Conservation (phyloP, 2,329 filamentous ascomycete species). For the Rhynchosporium agropyri region DNA sequence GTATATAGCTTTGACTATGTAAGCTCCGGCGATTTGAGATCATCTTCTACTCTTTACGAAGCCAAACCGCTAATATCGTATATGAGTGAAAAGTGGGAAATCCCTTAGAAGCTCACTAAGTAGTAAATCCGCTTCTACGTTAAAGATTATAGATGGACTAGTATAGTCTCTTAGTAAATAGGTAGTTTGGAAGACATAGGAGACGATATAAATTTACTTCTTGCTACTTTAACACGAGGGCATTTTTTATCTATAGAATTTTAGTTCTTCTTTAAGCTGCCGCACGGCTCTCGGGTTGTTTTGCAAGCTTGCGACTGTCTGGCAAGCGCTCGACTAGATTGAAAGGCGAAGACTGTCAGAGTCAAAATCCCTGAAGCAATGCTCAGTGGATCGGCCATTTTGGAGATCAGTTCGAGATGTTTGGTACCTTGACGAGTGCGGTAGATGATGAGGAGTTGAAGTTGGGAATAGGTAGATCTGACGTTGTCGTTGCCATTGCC, state of each 20-base stretch:
- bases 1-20: neutral
- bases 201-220: slow-evolving; percentile 3
- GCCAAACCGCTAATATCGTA: neutral
- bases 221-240: neutral
- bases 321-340: slow-evolving; percentile 3
- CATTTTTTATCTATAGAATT: neutral
- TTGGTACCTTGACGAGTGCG: slow-evolving; percentile 4
- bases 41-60: slow-evolving; percentile 3
- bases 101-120: too few relatives aligned
- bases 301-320: slow-evolving; percentile 10
- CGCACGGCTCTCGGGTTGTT: neutral
- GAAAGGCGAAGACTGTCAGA: neutral
- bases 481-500: slow-evolving; percentile 10
- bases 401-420: slow-evolving; percentile 4
- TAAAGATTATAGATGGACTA: neutral
- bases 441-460: slow-evolving; percentile 8
- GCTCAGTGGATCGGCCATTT: slow-evolving; percentile 2
- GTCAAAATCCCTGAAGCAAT: slow-evolving; percentile 3
- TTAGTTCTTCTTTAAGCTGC: slow-evolving; percentile 1
- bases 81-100: neutral
- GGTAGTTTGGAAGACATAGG: slow-evolving; percentile 3
- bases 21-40: neutral
- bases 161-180: neutral
- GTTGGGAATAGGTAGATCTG: neutral
- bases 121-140: neutral